Base-by-base conservation (phyloP, 495 filamentous ascomycete genomes). In the Aeminium ludgeri region DNA sequence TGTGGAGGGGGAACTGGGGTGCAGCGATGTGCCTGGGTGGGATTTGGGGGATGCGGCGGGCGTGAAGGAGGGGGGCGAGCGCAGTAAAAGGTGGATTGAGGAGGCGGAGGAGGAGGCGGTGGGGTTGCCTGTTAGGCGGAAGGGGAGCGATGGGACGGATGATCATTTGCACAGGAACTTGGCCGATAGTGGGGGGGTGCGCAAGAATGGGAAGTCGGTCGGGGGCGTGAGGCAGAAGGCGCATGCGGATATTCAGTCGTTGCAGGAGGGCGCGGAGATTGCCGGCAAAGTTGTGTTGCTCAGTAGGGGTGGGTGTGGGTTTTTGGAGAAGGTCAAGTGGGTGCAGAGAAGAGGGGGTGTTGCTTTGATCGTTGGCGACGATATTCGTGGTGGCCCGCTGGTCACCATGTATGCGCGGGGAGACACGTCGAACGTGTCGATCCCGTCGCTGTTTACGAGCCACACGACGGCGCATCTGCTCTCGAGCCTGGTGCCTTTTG, bases 371-470 rank as follows among this genome's bases (percentile, higher is more conserved):
- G 86, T 99, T 6, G 89, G 89, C 15, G 89, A 99, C 56, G 78
- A 95, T 59, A 78, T 80, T 34, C 75, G 79, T 40, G 83, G 86
- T 28, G 87, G 84, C 10, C 70, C 68, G 18, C 57, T 99, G 44
- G 78, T 99, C 30, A 89, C 86, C 41, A 99, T 99, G 89, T 96
- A 93, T 59, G 91, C 89, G 7, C 68, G 78, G 36, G 89, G 87
- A 18, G 85, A 95, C 58, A 94, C 85, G 2, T 91, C 82, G 23
- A 94, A 97, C 51, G 70, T 96, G 45, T 81, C 84, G 2, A 95
- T 96, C 36, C 85, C 89, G 3, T 80, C 91, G 1, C 62, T 96
- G 10, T 99, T 99, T 56, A 96, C 89, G 0, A 92, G 89, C 1
- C 72, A 86, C 50, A 99, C 84, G 4, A 96, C 86, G 6, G 89